Evolutionary conservation across 768 basidiomycete genomes (phyloP), one percentile per base, ranked within the genome.

Genomic region (Harrya chromipes): DNA sequence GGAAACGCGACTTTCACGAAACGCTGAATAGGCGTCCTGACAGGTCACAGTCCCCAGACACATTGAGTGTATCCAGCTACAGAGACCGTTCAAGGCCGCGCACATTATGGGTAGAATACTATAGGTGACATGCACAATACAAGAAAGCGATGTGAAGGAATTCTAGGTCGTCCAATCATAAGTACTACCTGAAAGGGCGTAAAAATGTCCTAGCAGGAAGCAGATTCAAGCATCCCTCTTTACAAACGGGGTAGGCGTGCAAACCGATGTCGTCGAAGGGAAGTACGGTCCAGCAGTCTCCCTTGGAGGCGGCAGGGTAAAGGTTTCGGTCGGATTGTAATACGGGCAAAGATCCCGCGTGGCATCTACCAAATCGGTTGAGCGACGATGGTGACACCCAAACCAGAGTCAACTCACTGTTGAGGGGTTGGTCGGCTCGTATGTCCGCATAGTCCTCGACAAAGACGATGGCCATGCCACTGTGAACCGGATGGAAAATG

Each of bases 401-500:
- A 13, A 49, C 17, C 1, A 36, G 43, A 13, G 26, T n/a, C 11
- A 4, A 42, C 51, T 47, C 40, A 53, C 50, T 42, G 24, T 17
- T 17, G 17, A 37, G 2, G 4, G 46, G 52, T 17, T 43, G 34
- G 13, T 34, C 19, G 29, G 39, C 34, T 4, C 17, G 43, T 16
- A 55, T 54, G 40, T 7, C 26, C 0, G 34, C 46, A 23, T 48
- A 54, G 33, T 55, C 54, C 17, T 57, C 56, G 6, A 33, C 34
- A 45, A 57, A 52, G 16, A 57, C 46, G 20, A 57, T 46, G 4
- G 56, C 44, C 56, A 57, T 57, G 9, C 56, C 50, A 11, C 50
- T 57, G 17, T 14, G 6, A 40, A 4, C 10, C 21, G 37, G 20
- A 34, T 7, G 13, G 6, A 8, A n/a, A n/a, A 4, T 16, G 13